These are phyloP conservation scores for Exophiala sp. DNA, from an alignment of 2,329 filamentous ascomycete genomes.

Conservation along the genomic window DNA sequence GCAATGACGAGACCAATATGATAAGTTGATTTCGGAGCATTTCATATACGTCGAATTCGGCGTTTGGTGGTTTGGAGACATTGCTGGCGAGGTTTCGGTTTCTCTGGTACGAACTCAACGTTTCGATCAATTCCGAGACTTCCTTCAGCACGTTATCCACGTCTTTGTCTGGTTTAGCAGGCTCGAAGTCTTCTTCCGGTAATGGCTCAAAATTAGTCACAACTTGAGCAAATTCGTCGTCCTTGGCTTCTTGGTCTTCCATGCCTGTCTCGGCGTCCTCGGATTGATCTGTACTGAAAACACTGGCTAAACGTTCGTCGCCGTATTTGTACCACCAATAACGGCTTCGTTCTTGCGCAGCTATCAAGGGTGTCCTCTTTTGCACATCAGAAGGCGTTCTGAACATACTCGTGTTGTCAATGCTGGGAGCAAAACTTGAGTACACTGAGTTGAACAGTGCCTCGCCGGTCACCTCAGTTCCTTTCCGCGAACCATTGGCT, in stretches of 20 bases:
- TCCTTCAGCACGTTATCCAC: constrained; percentile 53
- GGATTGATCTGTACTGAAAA: constrained; percentile 9
- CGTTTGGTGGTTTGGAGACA: constrained; percentile 49
- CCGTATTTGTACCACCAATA: constrained; percentile 48
- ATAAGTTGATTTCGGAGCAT: constrained; percentile 71
- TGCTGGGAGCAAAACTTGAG: constrained; percentile 48
- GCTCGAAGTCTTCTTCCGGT: constrained; percentile 25
- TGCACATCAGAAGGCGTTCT: too few relatives aligned
- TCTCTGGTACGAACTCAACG: constrained; percentile 59
- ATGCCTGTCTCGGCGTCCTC: constrained; percentile 25
- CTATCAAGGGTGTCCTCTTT: constrained; percentile 36
- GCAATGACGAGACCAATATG: constrained; percentile 69
- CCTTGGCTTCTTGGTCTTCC: constrained; percentile 29
- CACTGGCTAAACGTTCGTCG: constrained; percentile 33
- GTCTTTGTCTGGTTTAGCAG: constrained; percentile 42
- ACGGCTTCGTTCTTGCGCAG: constrained; percentile 40
- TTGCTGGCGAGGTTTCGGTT: constrained; percentile 51
- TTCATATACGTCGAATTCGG: constrained; percentile 62
- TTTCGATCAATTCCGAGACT: constrained; percentile 59
- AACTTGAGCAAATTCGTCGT: constrained; percentile 41
- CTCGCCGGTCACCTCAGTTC: constrained; percentile 1
- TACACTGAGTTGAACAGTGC: constrained; percentile 43
- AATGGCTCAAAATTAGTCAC: constrained; percentile 41
- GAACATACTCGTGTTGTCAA: constrained; percentile 38
- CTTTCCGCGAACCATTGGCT: constrained; percentile 12